Evolutionary conservation across 768 basidiomycete species (phyloP).

Genomic region (Peribolospora kevripleyi): DNA sequence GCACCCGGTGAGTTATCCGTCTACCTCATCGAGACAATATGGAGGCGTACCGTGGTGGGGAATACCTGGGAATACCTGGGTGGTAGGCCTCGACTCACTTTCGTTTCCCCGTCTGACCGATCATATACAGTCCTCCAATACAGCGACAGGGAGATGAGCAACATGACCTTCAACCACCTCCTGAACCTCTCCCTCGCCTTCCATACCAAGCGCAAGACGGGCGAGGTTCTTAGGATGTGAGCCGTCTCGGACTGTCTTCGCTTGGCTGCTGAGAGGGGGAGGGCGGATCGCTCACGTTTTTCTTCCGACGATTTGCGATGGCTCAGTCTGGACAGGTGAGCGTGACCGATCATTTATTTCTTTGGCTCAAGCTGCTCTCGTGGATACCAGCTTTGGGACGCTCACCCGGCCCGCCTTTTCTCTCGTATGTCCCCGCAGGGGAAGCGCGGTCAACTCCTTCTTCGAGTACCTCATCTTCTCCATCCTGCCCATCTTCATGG

Average conservation of each 20-base stretch:
- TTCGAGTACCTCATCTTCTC: constrained; percentile 53
- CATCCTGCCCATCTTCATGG: constrained; percentile 56
- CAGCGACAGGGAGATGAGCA: constrained; percentile 43
- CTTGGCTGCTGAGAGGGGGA: no score
- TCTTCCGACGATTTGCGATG: not conserved
- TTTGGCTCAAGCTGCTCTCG: not conserved
- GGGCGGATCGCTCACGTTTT: no score
- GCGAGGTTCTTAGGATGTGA: constrained; percentile 49
- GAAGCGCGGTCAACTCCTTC: not conserved
- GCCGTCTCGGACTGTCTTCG: constrained; percentile 1
- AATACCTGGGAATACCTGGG: constrained; percentile 1
- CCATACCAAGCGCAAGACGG: constrained; percentile 60
- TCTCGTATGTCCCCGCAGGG: not conserved
- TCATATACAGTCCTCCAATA: constrained; percentile 3
- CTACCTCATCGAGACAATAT: not conserved
- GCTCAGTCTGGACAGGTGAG: not conserved
- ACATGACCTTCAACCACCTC: constrained; percentile 62
- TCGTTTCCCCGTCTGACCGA: not conserved
- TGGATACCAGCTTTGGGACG: not conserved
- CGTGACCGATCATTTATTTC: not conserved
- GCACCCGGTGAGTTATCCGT: constrained; percentile 4
- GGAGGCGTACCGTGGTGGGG: no score
- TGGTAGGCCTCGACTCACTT: not conserved
- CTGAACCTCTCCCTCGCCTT: constrained; percentile 65
- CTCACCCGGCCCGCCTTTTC: not conserved